Evolutionary conservation across 306 rosid genomes (phyloP).

Genomic region (Sesbania bispinosa): DNA sequence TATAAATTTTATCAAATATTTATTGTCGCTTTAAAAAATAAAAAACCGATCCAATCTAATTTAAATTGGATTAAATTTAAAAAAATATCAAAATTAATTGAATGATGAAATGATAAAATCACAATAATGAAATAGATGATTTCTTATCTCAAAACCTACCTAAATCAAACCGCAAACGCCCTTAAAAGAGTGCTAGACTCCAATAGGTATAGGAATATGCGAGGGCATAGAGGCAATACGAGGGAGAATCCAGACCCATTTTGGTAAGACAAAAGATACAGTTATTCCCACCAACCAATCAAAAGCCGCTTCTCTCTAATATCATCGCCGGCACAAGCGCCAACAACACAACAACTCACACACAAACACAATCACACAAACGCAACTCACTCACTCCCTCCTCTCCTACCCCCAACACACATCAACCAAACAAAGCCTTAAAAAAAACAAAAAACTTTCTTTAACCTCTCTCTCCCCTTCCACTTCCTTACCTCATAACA

Average conservation of each 20-base stretch:
- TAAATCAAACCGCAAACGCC: too few species aligned
- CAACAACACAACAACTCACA: conserved; percentile 19
- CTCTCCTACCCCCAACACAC: not conserved
- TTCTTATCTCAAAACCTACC: too few species aligned
- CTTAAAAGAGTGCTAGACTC: too few species aligned
- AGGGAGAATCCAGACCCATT: not conserved
- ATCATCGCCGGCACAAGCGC: conserved; percentile 28
- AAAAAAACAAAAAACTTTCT: not conserved
- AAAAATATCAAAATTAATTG: too few species aligned
- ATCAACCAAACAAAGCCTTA: not conserved
- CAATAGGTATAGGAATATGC: conserved; percentile 1
- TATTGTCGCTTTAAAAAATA: too few species aligned
- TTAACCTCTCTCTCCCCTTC: too few species aligned
- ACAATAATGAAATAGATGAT: too few species aligned
- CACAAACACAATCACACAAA: conserved; percentile 17
- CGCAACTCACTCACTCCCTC: not conserved
- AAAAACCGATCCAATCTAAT: too few species aligned
- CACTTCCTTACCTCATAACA: not conserved
- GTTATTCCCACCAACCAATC: conserved; percentile 19
- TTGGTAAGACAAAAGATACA: not conserved
- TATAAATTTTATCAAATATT: too few species aligned
- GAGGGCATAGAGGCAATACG: conserved; percentile 26
- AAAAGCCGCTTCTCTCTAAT: conserved; percentile 8
- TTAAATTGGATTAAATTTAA: too few species aligned
- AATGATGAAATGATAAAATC: too few species aligned